A percentile compares a stretch with the other conserved stretches of the same genome.
These are phyloP conservation scores for Bisporella sp. DNA, from an alignment of 2,329 filamentous ascomycete species.

Conservation along the genomic window DNA sequence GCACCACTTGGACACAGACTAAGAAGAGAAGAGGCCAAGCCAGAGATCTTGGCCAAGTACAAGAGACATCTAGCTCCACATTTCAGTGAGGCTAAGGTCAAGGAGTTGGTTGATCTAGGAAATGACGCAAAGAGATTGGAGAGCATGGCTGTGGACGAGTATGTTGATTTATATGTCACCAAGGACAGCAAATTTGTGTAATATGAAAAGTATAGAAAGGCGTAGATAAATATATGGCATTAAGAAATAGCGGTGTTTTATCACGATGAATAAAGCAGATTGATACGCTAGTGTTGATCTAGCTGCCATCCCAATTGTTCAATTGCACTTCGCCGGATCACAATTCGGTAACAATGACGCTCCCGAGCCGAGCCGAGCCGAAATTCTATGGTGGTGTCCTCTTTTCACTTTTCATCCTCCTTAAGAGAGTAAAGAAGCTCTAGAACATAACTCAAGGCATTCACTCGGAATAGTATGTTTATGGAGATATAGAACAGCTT, in stretches of 20 bases:
- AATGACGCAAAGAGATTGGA: slow-evolving; percentile 71
- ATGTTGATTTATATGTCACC: slow-evolving; percentile 74
- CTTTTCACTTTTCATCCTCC: too few species aligned
- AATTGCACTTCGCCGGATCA: too few species aligned
- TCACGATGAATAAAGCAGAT: too few species aligned
- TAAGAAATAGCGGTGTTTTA: background rate
- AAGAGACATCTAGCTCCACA: slow-evolving; percentile 85
- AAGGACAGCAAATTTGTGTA: slow-evolving; percentile 55
- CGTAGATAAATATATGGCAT: background rate
- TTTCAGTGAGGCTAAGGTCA: slow-evolving; percentile 68
- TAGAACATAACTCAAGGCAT: too few species aligned
- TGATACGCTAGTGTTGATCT: too few species aligned
- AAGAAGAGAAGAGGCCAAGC: slow-evolving; percentile 93
- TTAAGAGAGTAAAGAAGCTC: too few species aligned
- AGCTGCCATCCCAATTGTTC: too few species aligned
- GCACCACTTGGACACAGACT: slow-evolving; percentile 89
- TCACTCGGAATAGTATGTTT: too few species aligned
- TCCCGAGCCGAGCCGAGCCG: too few species aligned
- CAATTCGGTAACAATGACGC: too few species aligned
- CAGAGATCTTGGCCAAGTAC: slow-evolving; percentile 92
- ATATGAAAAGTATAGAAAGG: background rate
- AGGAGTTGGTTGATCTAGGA: slow-evolving; percentile 75
- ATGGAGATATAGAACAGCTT: too few species aligned
- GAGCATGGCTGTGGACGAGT: slow-evolving; percentile 79
- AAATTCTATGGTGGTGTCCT: too few species aligned